Percentiles rank a stretch among this genome's conserved stretches.
Conservation (phyloP, 306 rosid species). For the Cotoneaster glaucophyllus region DNA sequence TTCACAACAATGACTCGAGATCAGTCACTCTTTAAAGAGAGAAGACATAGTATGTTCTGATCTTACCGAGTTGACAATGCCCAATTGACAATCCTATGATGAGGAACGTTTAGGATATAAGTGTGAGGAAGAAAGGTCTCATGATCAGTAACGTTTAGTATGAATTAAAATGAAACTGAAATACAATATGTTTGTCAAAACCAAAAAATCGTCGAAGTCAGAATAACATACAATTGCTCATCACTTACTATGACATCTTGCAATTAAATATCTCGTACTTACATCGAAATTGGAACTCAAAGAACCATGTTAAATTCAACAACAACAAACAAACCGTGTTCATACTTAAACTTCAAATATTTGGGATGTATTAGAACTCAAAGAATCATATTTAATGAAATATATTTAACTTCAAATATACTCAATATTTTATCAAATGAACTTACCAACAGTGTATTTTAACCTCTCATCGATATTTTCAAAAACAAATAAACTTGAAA, state of each 20-base stretch:
- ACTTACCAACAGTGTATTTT: not conserved
- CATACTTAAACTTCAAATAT: not conserved
- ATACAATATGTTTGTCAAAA: not conserved
- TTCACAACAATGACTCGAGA: too few relatives aligned
- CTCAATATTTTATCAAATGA: not conserved
- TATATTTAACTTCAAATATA: not conserved
- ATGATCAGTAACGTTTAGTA: not conserved
- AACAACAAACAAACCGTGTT: not conserved
- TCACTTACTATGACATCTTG: not conserved
- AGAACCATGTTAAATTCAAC: not conserved
- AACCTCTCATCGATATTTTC: too few relatives aligned
- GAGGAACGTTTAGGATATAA: too few relatives aligned
- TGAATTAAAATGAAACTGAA: not conserved
- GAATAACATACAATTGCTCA: not conserved
- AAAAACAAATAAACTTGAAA: too few relatives aligned
- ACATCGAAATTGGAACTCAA: not conserved
- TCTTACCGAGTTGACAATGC: too few relatives aligned
- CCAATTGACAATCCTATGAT: too few relatives aligned
- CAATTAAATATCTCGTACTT: not conserved
- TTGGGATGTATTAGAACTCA: not conserved
- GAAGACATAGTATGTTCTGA: too few relatives aligned
- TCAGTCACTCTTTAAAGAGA: too few relatives aligned
- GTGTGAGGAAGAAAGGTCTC: too few relatives aligned
- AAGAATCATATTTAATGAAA: not conserved
- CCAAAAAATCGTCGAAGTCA: not conserved